phyloP scores from a whole-genome alignment of 2,329 filamentous ascomycete genomes.

The Capronia americana region DNA sequence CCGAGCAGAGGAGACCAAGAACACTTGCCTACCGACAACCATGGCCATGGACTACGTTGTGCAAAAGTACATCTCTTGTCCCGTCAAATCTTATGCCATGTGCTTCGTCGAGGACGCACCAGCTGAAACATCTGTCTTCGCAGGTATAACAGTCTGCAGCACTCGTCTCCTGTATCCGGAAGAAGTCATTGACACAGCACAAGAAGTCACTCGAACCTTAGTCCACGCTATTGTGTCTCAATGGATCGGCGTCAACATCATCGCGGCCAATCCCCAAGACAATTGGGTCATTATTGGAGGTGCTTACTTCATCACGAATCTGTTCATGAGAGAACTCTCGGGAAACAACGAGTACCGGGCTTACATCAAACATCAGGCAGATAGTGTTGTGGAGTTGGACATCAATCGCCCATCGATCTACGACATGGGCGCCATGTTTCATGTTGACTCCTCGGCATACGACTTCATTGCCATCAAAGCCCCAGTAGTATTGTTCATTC shows the following conservation, averaged over 20 bases:
- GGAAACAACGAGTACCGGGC: slow-evolving; percentile 96
- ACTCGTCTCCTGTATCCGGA: slow-evolving; percentile 83
- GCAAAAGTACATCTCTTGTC: slow-evolving; percentile 85
- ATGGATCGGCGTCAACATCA: slow-evolving; percentile 92
- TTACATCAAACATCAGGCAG: slow-evolving; percentile 82
- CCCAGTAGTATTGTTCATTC: slow-evolving; percentile 86
- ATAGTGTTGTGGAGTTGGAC: slow-evolving; percentile 81
- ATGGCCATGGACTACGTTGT: slow-evolving; percentile 89
- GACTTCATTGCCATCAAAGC: slow-evolving; percentile 93
- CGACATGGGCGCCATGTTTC: slow-evolving; percentile 76
- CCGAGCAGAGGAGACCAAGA: slow-evolving; percentile 79
- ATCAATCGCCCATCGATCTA: slow-evolving; percentile 80
- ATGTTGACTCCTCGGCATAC: slow-evolving; percentile 81
- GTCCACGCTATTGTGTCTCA: slow-evolving; percentile 87
- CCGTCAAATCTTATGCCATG: slow-evolving; percentile 89
- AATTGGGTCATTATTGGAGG: slow-evolving; percentile 89
- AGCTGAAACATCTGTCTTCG: slow-evolving; percentile 75
- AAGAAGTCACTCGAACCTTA: slow-evolving; percentile 78
- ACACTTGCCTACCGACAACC: slow-evolving; percentile 84
- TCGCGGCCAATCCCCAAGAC: slow-evolving; percentile 79
- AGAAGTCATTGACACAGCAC: slow-evolving; percentile 82
- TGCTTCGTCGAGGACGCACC: slow-evolving; percentile 92
- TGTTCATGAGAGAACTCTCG: slow-evolving; percentile 87
- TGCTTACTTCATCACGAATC: slow-evolving; percentile 92
- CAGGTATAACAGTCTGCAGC: slow-evolving; percentile 86